Conservation (phyloP, 2,329 filamentous ascomycete species). For the Periconia macrospinosa region DNA sequence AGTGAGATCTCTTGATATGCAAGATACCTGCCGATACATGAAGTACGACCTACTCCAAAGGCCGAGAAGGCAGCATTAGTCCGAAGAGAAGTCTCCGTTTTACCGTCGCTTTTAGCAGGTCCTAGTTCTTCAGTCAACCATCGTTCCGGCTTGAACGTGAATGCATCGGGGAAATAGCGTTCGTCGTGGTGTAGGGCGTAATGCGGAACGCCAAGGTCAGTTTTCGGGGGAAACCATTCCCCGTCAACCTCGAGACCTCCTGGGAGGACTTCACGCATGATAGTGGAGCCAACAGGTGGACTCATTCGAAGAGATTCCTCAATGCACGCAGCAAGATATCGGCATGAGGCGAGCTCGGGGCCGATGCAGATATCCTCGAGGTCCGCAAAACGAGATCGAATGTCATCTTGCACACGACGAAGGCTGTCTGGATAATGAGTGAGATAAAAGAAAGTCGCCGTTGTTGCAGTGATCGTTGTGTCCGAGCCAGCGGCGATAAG, state of each 20-base stretch:
- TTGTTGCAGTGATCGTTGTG: slow-evolving; percentile 33
- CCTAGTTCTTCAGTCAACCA: slow-evolving; percentile 3
- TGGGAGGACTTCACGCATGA: slow-evolving; percentile 17
- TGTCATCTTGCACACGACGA: slow-evolving; percentile 2
- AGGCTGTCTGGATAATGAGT: slow-evolving; percentile 21
- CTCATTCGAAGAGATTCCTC: slow-evolving; percentile 24
- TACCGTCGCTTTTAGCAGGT: background rate
- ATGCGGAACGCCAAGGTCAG: slow-evolving; percentile 14
- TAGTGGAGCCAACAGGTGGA: slow-evolving; percentile 16
- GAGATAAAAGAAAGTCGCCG: slow-evolving; percentile 40
- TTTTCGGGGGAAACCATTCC: slow-evolving; percentile 16
- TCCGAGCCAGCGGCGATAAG: slow-evolving; percentile 47
- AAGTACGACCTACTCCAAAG: slow-evolving; percentile 7
- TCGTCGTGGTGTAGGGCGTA: slow-evolving; percentile 24
- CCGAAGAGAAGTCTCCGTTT: background rate
- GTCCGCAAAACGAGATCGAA: slow-evolving; percentile 9
- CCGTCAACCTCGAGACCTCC: slow-evolving; percentile 19
- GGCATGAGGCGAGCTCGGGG: slow-evolving; percentile 11
- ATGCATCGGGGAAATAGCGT: slow-evolving; percentile 15
- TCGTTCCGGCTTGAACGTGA: slow-evolving; percentile 10
- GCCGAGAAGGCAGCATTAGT: slow-evolving; percentile 4
- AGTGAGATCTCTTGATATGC: slow-evolving; percentile 10
- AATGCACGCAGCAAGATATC: slow-evolving; percentile 21
- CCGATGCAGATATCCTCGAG: slow-evolving; percentile 19
- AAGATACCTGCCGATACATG: slow-evolving; percentile 10